These are phyloP conservation scores for Endotrypanum monterogeii DNA, from an alignment of 208 protist genomes.

Conservation along the genomic window DNA sequence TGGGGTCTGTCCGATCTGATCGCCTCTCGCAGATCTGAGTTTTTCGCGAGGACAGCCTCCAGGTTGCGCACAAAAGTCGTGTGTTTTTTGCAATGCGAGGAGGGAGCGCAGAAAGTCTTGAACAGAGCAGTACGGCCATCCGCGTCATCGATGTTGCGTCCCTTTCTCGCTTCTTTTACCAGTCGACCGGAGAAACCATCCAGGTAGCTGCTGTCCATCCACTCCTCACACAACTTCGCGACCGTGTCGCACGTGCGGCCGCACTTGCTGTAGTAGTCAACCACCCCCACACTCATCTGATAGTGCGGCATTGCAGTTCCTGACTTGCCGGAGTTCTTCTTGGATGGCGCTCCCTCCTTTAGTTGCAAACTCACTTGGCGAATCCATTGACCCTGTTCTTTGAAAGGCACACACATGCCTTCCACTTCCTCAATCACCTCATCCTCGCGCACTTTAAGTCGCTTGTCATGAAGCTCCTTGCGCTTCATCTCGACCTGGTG, in stretches of 20 bases:
- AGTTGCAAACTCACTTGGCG: conserved; percentile 44
- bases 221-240: conserved; percentile 45
- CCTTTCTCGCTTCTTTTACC: conserved; percentile 14
- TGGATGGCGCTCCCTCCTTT: conserved; percentile 15
- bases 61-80: conserved; percentile 4
- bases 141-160: conserved; percentile 12
- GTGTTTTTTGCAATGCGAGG: conserved; percentile 21
- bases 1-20: conserved; percentile 19
- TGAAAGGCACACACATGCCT: conserved; percentile 70
- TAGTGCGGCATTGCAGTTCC: conserved; percentile 7
- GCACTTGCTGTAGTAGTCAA: conserved; percentile 48
- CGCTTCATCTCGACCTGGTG: conserved; percentile 32
- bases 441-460: conserved; percentile 65
- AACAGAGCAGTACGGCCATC: conserved; percentile 12
- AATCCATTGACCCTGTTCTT: conserved; percentile 72
- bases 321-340: neutral
- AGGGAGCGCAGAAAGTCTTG: conserved; percentile 8
- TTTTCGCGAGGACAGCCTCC: conserved; percentile 14
- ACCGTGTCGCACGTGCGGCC: conserved; percentile 72
- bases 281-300: conserved; percentile 19
- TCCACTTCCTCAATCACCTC: conserved; percentile 67
- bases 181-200: conserved; percentile 40
- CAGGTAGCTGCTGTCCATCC: conserved; percentile 44
- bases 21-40: conserved; percentile 6
- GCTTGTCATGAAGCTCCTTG: conserved; percentile 23